Evolutionary conservation across 2,329 filamentous ascomycete genomes (phyloP).

Genomic region (Aspergillaceae sp.): DNA sequence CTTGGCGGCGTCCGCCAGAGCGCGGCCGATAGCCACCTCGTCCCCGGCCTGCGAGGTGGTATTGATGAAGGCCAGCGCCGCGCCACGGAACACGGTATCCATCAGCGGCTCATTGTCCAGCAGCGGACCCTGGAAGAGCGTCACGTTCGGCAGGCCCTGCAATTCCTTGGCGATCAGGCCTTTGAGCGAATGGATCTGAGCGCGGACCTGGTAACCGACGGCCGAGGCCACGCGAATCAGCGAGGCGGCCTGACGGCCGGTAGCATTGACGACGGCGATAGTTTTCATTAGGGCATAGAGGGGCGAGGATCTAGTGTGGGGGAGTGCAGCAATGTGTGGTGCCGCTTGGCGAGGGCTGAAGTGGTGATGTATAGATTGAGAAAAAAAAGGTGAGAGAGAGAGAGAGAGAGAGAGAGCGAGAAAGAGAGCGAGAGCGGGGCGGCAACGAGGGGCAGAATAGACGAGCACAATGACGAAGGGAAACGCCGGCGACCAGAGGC

Average conservation of each 20-base stretch:
- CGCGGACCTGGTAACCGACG: slow-evolving; percentile 85
- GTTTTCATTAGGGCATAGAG: slow-evolving; percentile 51
- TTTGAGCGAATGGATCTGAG: slow-evolving; percentile 79
- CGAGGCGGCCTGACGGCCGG: slow-evolving; percentile 89
- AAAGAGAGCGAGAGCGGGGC: background rate
- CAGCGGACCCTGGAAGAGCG: slow-evolving; percentile 56
- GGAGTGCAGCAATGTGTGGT: background rate
- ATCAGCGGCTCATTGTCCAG: slow-evolving; percentile 67
- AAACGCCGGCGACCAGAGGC: no score
- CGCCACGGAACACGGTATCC: slow-evolving; percentile 68
- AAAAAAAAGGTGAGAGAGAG: background rate
- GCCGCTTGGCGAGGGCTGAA: background rate
- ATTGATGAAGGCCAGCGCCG: slow-evolving; percentile 91
- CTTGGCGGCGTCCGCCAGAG: slow-evolving; percentile 82
- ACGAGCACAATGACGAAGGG: background rate
- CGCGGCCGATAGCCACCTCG: slow-evolving; percentile 80
- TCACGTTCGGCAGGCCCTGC: slow-evolving; percentile 70
- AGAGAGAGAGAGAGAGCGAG: background rate
- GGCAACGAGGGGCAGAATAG: background rate
- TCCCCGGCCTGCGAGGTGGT: slow-evolving; percentile 88
- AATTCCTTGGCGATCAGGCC: slow-evolving; percentile 86
- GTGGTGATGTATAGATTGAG: background rate
- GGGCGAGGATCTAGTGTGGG: slow-evolving; percentile 5
- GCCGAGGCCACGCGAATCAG: slow-evolving; percentile 90
- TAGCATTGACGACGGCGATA: slow-evolving; percentile 90